These are phyloP conservation scores for Fonsecaea pugnacius DNA, from an alignment of 2,329 filamentous ascomycete genomes.

Conservation along the genomic window DNA sequence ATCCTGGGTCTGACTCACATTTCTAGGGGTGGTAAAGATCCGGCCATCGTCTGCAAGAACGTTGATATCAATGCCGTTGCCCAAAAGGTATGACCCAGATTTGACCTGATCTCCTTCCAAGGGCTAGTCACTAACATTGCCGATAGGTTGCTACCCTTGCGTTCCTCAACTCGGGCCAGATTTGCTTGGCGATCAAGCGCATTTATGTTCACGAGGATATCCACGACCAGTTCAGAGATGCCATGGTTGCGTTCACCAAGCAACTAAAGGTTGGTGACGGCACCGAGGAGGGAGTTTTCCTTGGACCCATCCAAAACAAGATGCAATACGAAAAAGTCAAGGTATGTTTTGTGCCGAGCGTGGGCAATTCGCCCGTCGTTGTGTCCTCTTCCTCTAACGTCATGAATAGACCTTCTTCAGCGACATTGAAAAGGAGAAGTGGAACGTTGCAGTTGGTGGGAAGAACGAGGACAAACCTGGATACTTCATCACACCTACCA, in stretches of 20 bases:
- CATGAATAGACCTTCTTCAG: constrained; percentile 52
- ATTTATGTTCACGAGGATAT: constrained; percentile 63
- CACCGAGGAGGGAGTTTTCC: constrained; percentile 51
- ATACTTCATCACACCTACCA: constrained; percentile 63
- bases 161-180: constrained; percentile 64
- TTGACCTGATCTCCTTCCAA: background rate
- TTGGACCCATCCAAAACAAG: constrained; percentile 68
- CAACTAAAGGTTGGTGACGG: constrained; percentile 41
- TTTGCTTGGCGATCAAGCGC: constrained; percentile 60
- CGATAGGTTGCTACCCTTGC: constrained; percentile 50
- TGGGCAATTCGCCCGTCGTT: background rate
- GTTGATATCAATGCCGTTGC: constrained; percentile 60
- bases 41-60: constrained; percentile 63
- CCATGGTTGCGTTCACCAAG: constrained; percentile 50
- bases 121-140: background rate
- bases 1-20: constrained; percentile 11
- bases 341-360: constrained; percentile 14
- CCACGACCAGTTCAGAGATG: constrained; percentile 55
- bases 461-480: constrained; percentile 46
- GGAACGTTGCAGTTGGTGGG: constrained; percentile 60
- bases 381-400: background rate
- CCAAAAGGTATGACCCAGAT: constrained; percentile 44
- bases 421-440: constrained; percentile 60
- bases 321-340: constrained; percentile 68
- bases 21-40: constrained; percentile 60